Evolutionary conservation across 139 green algal genomes (phyloP), one percentile per base, ranked within the genome.

Genomic region (Marvania coccoides): DNA sequence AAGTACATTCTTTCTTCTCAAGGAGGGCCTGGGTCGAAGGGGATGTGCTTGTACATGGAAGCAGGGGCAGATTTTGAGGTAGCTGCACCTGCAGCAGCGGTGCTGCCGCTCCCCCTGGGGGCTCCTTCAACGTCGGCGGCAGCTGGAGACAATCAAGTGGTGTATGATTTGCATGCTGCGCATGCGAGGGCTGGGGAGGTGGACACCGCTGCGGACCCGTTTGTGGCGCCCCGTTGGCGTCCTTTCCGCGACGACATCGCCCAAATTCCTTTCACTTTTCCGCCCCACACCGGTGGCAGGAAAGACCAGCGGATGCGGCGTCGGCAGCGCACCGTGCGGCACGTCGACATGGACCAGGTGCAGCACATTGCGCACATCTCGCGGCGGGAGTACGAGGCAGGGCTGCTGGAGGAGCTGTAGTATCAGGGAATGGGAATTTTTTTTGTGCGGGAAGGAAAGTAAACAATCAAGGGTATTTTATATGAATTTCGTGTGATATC

Each of bases 241-340:
- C 70, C 47, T 3, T 66, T 63, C 42, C 28, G 29, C 31, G 33
- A 35, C 10, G 42, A 53, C 14, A 14, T 74, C 3, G 45, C 69
- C 0, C 73, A 80, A 46, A 47, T 80, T 5, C 62, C 62, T 1
- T 37, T 55, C 61, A 80, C 73, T 36, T 79, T 78, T 40, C 73
- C 73, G 28, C 71, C 71, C n/a, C 13, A 35, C 19, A 48, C 56
- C 19, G 14, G 67, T 69, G 30, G 26, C 57, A 39, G 67, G 58
- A 13, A n/a, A 45, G 40, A 47, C 42, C 13, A 54, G 65, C 1
- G 65, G 62, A 9, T 66, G 61, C 37, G 42, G 59, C 47, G 24
- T 24, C 58, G 67, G 30, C 31, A 67, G 47, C 35, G 29, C 10
- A n/a, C 26, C 28, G 26, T 39, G 26, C n/a, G n/a, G n/a, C n/a